Percentiles rank a stretch among this genome's conserved stretches.
Conservation (phyloP, 495 filamentous ascomycete species). For the Penicillium pancosmium region DNA sequence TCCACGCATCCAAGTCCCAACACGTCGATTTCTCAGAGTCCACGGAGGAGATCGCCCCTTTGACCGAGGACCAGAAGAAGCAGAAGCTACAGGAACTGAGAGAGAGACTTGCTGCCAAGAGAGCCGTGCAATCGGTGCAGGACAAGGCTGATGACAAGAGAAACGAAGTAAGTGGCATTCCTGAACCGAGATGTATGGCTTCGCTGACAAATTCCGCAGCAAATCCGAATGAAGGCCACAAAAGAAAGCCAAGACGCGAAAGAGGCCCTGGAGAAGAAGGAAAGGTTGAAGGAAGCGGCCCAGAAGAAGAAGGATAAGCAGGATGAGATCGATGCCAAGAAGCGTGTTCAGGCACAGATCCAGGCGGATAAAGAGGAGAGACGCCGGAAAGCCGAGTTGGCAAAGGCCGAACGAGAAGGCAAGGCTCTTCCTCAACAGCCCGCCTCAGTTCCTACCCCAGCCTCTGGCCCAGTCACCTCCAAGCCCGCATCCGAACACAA, state of each 20-base stretch:
- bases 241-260: constrained; percentile 78
- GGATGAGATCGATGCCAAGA: constrained; percentile 84
- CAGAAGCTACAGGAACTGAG: constrained; percentile 73
- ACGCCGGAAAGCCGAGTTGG: constrained; percentile 76
- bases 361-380: constrained; percentile 88
- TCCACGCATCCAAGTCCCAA: constrained; percentile 84
- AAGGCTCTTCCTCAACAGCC: constrained; percentile 54
- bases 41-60: constrained; percentile 83
- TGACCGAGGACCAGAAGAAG: constrained; percentile 92
- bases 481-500: constrained; percentile 69
- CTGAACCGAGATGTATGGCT: background rate
- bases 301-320: constrained; percentile 84
- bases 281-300: constrained; percentile 85
- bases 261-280: constrained; percentile 82
- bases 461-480: constrained; percentile 24
- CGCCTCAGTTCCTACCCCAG: constrained; percentile 39
- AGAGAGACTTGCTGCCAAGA: constrained; percentile 72
- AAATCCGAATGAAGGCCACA: constrained; percentile 84
- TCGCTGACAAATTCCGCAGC: constrained; percentile 42
- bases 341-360: constrained; percentile 86
- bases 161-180: constrained; percentile 68
- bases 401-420: constrained; percentile 83
- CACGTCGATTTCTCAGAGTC: constrained; percentile 95
- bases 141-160: constrained; percentile 85
- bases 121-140: constrained; percentile 63